Evolutionary conservation across 345 rosid species (phyloP).

Genomic region (Populus euphratica): DNA sequence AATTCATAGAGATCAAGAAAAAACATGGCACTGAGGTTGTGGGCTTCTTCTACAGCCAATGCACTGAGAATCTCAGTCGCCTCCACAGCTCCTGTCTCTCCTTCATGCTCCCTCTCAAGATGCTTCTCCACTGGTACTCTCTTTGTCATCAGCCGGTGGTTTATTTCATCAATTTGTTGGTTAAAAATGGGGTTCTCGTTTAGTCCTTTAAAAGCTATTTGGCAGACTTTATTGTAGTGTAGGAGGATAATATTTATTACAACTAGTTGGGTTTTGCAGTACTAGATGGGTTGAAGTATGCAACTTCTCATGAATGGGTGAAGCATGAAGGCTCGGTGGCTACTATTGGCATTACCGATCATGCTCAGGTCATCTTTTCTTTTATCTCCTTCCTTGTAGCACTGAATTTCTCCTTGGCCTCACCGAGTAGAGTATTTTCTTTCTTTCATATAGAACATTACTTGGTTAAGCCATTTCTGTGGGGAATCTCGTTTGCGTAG

Average conservation of each 20-base stretch:
- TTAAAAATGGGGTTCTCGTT: neutral
- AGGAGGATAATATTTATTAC: neutral
- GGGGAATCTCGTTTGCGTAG: neutral
- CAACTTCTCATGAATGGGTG: conserved; percentile 91
- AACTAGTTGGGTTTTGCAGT: conserved; percentile 36
- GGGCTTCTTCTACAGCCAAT: conserved; percentile 95
- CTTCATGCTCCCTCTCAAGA: conserved; percentile 62
- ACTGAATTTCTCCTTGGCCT: neutral
- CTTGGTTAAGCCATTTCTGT: neutral
- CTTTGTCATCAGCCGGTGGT: neutral
- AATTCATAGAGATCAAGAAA: conserved; percentile 1
- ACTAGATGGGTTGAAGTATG: conserved; percentile 88
- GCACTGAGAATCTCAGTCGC: conserved; percentile 66
- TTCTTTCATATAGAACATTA: neutral
- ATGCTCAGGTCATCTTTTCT: conserved; percentile 74
- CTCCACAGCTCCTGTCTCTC: conserved; percentile 40
- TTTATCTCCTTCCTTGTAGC: neutral
- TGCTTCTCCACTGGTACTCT: conserved; percentile 71
- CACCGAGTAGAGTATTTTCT: neutral
- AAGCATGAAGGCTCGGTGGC: conserved; percentile 89
- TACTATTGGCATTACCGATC: conserved; percentile 83
- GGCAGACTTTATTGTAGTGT: neutral
- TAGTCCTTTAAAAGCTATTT: neutral
- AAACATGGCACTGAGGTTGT: conserved; percentile 78
- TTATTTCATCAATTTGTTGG: neutral